Percentiles rank a stretch among this genome's conserved stretches.
phyloP scores from a whole-genome alignment of 768 basidiomycete species.

The Leucosporidium yakuticum region DNA sequence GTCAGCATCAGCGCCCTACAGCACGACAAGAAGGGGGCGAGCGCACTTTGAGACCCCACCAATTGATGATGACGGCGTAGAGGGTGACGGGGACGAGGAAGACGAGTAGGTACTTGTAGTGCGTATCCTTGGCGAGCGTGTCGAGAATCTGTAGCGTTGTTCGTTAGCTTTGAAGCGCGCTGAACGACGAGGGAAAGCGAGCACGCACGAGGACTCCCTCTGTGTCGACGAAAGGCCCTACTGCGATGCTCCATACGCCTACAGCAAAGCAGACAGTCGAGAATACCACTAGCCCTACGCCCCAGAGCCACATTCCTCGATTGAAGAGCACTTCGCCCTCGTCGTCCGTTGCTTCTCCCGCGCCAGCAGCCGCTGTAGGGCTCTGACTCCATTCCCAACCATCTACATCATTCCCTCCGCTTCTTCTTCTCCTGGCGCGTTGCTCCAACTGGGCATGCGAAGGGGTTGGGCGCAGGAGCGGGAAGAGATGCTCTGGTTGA shows the following conservation, averaged over 20 bases:
- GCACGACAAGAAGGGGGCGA: too few relatives aligned
- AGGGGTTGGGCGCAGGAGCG: too few relatives aligned
- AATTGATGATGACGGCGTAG: constrained; percentile 94
- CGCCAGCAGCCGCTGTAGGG: too few relatives aligned
- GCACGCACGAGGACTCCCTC: neutral
- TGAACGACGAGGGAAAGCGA: neutral
- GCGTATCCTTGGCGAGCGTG: constrained; percentile 61
- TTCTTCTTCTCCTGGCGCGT: too few relatives aligned
- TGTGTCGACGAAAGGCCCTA: constrained; percentile 11
- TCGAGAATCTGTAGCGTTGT: constrained; percentile 54
- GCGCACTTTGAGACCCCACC: constrained; percentile 60
- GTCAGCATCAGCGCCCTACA: neutral
- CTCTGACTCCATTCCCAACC: too few relatives aligned
- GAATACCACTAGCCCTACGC: constrained; percentile 5
- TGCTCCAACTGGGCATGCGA: too few relatives aligned
- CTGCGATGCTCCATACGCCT: constrained; percentile 26
- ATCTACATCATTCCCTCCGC: too few relatives aligned
- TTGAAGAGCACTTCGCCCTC: neutral
- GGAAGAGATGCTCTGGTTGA: too few relatives aligned
- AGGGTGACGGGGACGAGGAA: constrained; percentile 72
- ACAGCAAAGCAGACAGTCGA: neutral
- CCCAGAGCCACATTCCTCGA: constrained; percentile 17
- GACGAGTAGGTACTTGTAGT: constrained; percentile 83
- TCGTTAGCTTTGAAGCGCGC: neutral
- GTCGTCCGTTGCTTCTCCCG: too few relatives aligned